Evolutionary conservation across 768 basidiomycete genomes (phyloP).

Genomic region (Piloderma croceum): DNA sequence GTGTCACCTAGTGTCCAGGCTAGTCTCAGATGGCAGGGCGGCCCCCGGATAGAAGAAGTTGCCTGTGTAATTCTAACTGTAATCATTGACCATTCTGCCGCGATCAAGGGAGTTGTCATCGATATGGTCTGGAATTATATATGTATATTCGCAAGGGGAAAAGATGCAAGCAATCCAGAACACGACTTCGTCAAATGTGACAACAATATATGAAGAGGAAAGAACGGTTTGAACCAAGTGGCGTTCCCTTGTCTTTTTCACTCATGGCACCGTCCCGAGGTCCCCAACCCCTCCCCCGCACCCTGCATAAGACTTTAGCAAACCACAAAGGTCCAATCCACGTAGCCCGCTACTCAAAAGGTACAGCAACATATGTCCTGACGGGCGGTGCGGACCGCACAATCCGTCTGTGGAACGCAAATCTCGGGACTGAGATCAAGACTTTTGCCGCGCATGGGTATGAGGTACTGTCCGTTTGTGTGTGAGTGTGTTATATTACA

Average conservation of each 20-base stretch:
- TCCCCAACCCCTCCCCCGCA: slow-evolving; percentile 47
- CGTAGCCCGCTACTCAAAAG: slow-evolving; percentile 87
- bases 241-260: slow-evolving; percentile 4
- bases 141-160: no score
- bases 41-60: no score
- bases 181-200: no score
- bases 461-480: slow-evolving; percentile 85
- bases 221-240: no score
- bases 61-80: no score
- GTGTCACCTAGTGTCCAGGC: no score
- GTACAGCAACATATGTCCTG: slow-evolving; percentile 82
- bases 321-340: slow-evolving; percentile 84
- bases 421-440: slow-evolving; percentile 84
- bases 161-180: no score
- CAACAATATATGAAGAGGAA: no score
- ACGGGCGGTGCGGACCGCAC: slow-evolving; percentile 90
- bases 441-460: slow-evolving; percentile 88
- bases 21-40: no score
- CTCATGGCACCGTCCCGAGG: slow-evolving; percentile 53
- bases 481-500: slow-evolving; percentile 46
- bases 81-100: no score
- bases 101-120: no score
- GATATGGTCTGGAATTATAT: no score
- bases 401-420: slow-evolving; percentile 88
- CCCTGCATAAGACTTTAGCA: slow-evolving; percentile 55